A percentile compares a stretch with the other conserved stretches of the same genome.
These are phyloP conservation scores for Fusarium tuaranense DNA, from an alignment of 2,329 filamentous ascomycete species.

Conservation along the genomic window DNA sequence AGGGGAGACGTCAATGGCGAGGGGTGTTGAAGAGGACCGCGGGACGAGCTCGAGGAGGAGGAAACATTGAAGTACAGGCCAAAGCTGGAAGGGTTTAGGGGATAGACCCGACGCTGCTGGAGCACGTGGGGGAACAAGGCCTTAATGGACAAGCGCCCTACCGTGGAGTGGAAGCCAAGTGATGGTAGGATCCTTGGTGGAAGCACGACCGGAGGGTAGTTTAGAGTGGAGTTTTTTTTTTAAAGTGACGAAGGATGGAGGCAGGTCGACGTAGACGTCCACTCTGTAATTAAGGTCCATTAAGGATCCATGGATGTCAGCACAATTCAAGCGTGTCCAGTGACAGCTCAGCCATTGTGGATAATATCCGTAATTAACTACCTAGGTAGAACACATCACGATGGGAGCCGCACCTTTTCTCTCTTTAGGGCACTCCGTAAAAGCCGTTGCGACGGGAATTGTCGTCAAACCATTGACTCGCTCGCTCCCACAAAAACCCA, in stretches of 20 bases:
- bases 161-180: constrained; percentile 1
- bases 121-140: constrained; percentile 18
- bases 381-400: not conserved
- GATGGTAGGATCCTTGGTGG: constrained; percentile 22
- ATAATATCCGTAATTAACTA: not conserved
- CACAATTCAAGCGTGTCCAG: not conserved
- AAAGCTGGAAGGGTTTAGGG: constrained; percentile 1
- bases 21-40: constrained; percentile 9
- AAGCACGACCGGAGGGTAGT: constrained; percentile 22
- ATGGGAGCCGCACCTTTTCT: not conserved
- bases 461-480: not conserved
- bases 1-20: constrained; percentile 39
- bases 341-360: not conserved
- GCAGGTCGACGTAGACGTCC: not conserved
- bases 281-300: not conserved
- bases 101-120: constrained; percentile 9
- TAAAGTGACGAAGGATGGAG: constrained; percentile 15
- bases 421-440: not conserved
- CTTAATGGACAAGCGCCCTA: constrained; percentile 20
- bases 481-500: constrained; percentile 5
- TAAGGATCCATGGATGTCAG: not conserved
- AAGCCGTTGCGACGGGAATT: not conserved
- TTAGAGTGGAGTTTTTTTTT: constrained; percentile 27
- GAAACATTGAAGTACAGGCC: constrained; percentile 30
- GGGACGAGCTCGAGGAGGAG: constrained; percentile 20